Conservation (phyloP, 164 flowering plant genomes). For the Warburgia ugandensis region DNA sequence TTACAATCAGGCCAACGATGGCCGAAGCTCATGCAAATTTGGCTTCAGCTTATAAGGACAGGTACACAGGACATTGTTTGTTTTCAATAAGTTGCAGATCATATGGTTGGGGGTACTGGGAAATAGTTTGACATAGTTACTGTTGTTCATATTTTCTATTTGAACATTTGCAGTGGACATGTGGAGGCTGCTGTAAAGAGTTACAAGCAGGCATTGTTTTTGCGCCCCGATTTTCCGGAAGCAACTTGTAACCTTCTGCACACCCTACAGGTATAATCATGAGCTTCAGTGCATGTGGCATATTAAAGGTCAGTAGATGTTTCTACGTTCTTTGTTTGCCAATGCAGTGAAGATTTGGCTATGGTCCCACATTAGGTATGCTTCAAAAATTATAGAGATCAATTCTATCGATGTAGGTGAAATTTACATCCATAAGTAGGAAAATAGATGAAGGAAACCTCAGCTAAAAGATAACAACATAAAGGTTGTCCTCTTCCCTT, state of each 20-base stretch:
- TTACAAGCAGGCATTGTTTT: constrained; percentile 68
- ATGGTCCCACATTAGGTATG: background rate
- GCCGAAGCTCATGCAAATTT: constrained; percentile 99
- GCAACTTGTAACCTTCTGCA: constrained; percentile 98
- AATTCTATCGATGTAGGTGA: background rate
- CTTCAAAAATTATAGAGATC: background rate
- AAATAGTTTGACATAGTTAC: no score
- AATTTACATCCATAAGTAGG: no score
- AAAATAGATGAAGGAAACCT: no score
- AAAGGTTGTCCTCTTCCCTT: no score
- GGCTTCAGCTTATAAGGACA: constrained; percentile 98
- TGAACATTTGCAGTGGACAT: constrained; percentile 57
- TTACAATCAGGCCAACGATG: constrained; percentile 73
- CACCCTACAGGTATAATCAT: constrained; percentile 71
- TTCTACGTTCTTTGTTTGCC: background rate
- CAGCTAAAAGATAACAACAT: no score
- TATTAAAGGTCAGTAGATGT: background rate
- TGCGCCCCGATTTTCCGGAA: constrained; percentile 96
- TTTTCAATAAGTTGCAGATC: no score
- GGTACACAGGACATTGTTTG: no score
- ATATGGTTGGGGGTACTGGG: no score
- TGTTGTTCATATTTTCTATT: no score
- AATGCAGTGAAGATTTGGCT: no score
- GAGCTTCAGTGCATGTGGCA: background rate
- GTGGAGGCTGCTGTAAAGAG: constrained; percentile 91